Base-by-base conservation (phyloP, 495 filamentous ascomycete species). In the Aspergillus nidulans region DNA sequence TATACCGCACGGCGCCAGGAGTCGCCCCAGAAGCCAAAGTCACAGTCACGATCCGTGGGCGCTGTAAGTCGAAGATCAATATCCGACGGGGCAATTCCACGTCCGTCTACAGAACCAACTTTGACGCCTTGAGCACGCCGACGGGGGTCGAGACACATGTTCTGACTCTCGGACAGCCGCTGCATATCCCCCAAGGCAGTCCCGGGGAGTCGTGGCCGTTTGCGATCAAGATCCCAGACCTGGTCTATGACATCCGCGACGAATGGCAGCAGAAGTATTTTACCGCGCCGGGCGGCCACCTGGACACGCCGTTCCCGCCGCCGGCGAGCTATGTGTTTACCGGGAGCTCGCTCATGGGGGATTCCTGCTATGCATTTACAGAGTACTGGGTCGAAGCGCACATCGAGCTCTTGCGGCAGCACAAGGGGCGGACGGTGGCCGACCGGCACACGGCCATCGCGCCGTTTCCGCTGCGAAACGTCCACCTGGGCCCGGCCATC, bases 161-260 rank as follows among this genome's bases (percentile, higher is more conserved):
- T 36, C 10, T 26, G 44, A 20, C 26, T n/a, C 13, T 1, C 24
- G 19, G 15, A 23, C 4, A 41, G 51, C 51, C 51, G 8, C 6
- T 53, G 20, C 51, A 53, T 53, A 38, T 53, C 40, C 51, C 51
- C 0, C 24, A 43, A n/a, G 51, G 51, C 23, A 23, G 49, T 12
- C 26, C 30, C 1, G 51, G 24, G 0, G 16, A 36, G 7, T 45
- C 24, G 16, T 53, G 51, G 51, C 51, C 39, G 1, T 53, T 53
- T 24, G 51, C 51, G 8, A 23, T 53, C 28, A 42, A 21, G 6
- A 45, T 45, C 19, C 51, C 51, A 1, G 19, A 41, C 4, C 16
- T 25, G 2, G 40, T 53, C 8, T 1, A 6, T 2, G 51, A 53
- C n/a, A 24, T 36, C 3, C 51, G 40, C 18, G 13, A 15, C 3